These are phyloP conservation scores for Agrocybe praecox DNA, from an alignment of 768 basidiomycete genomes.

Conservation along the genomic window DNA sequence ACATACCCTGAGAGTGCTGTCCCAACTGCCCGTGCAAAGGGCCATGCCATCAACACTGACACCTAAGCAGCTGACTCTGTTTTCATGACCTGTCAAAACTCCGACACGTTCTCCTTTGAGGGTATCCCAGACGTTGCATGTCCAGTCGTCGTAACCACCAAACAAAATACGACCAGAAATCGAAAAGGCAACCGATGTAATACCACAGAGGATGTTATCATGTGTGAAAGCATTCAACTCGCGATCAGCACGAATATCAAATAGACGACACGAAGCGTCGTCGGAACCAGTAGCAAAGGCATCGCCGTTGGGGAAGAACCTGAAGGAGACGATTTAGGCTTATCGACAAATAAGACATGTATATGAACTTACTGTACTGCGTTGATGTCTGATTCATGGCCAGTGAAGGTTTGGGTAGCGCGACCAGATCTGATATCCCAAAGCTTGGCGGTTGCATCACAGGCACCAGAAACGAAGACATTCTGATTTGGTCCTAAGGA, in stretches of 20 bases:
- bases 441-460: slow-evolving; percentile 96
- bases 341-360: slow-evolving; percentile 9
- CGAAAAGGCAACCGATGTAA: slow-evolving; percentile 98
- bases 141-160: slow-evolving; percentile 99
- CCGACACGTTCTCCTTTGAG: slow-evolving; percentile 98
- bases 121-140: slow-evolving; percentile 99
- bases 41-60: slow-evolving; percentile 98
- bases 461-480: slow-evolving; percentile 98
- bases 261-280: slow-evolving; percentile 97
- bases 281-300: slow-evolving; percentile 99
- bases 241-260: slow-evolving; percentile 96
- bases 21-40: slow-evolving; percentile 98
- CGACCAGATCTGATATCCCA: slow-evolving; percentile 99
- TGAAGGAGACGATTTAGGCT: slow-evolving; percentile 33
- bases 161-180: slow-evolving; percentile 97
- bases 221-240: slow-evolving; percentile 97
- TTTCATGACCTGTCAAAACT: slow-evolving; percentile 97
- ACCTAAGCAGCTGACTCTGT: slow-evolving; percentile 94
- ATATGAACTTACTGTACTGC: slow-evolving; percentile 83
- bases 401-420: slow-evolving; percentile 97
- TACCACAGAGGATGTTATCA: slow-evolving; percentile 98
- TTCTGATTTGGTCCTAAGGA: slow-evolving; percentile 93
- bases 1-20: slow-evolving; percentile 91
- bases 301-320: slow-evolving; percentile 99
- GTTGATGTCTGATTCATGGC: slow-evolving; percentile 99